Conservation (phyloP, 2,329 filamentous ascomycete species). For the Calonectria crousiana region DNA sequence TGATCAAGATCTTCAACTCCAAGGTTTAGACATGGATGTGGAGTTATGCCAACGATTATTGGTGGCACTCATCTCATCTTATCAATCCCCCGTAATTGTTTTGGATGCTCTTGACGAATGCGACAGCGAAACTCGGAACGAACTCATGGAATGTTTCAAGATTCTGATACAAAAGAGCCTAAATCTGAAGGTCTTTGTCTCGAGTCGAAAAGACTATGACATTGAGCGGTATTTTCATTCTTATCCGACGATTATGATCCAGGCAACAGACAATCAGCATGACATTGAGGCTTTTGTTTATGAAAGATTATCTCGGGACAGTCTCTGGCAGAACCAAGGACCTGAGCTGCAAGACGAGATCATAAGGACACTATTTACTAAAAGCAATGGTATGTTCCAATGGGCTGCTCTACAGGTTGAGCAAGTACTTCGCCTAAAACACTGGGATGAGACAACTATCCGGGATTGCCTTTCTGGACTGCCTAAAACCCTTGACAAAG, state of each 20-base stretch:
- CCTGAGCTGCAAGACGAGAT: neutral
- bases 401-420: slow-evolving; percentile 13
- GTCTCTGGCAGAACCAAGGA: neutral
- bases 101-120: slow-evolving; percentile 1
- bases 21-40: neutral
- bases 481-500: neutral
- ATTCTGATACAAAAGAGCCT: neutral
- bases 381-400: slow-evolving; percentile 27
- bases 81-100: neutral
- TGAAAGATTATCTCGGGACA: neutral
- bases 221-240: neutral
- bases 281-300: neutral
- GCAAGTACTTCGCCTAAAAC: neutral
- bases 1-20: neutral
- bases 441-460: neutral
- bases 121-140: neutral
- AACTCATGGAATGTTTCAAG: neutral
- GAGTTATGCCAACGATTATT: neutral
- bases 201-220: neutral
- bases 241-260: neutral
- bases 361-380: neutral
- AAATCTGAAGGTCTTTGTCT: neutral
- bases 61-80: neutral
- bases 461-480: neutral
- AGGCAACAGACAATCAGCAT: neutral